phyloP scores from a whole-genome alignment of 2,329 filamentous ascomycete species.

The Sarocladiaceae sp. region DNA sequence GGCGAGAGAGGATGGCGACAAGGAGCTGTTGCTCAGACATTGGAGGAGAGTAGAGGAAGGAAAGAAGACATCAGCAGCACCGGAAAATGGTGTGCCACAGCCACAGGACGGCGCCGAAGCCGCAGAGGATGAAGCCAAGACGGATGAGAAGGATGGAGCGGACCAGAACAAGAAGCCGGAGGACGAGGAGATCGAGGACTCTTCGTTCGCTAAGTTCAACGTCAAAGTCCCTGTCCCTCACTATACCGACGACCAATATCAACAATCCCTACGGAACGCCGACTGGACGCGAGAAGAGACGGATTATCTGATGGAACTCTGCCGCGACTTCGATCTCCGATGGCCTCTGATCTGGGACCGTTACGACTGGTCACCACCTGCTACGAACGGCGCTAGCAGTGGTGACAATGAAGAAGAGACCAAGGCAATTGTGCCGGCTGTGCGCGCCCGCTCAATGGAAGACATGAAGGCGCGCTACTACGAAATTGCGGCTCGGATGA shows the following conservation, averaged over 20 bases:
- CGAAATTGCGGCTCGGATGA: constrained; percentile 75
- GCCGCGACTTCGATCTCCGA: constrained; percentile 75
- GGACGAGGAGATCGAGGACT: constrained; percentile 46
- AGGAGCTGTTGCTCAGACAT: constrained; percentile 65
- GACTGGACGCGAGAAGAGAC: constrained; percentile 94
- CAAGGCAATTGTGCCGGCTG: constrained; percentile 50
- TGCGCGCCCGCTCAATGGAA: constrained; percentile 68
- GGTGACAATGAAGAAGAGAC: constrained; percentile 42
- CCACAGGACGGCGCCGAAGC: neutral
- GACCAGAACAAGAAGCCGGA: constrained; percentile 18
- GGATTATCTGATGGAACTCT: constrained; percentile 78
- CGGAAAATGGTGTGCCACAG: neutral
- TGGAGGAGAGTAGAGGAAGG: constrained; percentile 65
- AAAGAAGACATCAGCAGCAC: constrained; percentile 11
- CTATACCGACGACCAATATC: constrained; percentile 87
- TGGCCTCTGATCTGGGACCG: constrained; percentile 92
- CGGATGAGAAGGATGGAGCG: constrained; percentile 33
- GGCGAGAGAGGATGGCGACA: constrained; percentile 59
- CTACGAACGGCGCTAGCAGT: constrained; percentile 28
- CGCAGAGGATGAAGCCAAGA: constrained; percentile 22
- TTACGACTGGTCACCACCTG: constrained; percentile 66
- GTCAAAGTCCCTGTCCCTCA: constrained; percentile 71
- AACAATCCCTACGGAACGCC: constrained; percentile 63
- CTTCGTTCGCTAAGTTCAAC: constrained; percentile 81
- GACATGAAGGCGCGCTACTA: constrained; percentile 92